Percentiles rank a stretch among this genome's conserved stretches.
phyloP scores from a whole-genome alignment of 176 grass and related monocot species.

The Coix lacrymajobi region DNA sequence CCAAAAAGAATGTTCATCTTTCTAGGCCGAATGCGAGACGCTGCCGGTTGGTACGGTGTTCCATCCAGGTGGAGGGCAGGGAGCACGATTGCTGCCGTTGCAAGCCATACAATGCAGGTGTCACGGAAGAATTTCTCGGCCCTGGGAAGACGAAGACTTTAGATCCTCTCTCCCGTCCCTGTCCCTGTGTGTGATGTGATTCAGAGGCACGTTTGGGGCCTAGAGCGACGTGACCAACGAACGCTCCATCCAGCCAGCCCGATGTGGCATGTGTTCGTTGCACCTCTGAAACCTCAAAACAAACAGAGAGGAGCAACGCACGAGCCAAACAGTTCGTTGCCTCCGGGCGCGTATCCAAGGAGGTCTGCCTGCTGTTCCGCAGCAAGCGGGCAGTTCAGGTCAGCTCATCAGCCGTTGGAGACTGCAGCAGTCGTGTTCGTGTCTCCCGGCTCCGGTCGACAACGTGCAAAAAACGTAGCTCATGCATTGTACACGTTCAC shows the following conservation, averaged over 20 bases:
- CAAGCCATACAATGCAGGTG: conserved; percentile 22
- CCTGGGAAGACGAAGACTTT: not conserved
- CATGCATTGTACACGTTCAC: conserved; percentile 13
- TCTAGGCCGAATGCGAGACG: conserved; percentile 6
- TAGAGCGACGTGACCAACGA: not conserved
- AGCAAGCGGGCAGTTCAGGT: not conserved
- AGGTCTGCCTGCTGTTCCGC: conserved; percentile 15
- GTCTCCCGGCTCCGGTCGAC: conserved; percentile 28
- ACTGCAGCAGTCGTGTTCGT: conserved; percentile 5
- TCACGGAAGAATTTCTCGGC: conserved; percentile 31
- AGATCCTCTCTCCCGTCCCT: conserved; percentile 18
- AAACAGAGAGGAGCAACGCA: not conserved
- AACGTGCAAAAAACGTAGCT: not conserved
- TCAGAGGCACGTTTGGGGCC: conserved; percentile 12
- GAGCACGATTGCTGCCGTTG: conserved; percentile 9
- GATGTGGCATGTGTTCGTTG: conserved; percentile 27
- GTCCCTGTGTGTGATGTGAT: conserved; percentile 28
- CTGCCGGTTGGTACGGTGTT: not conserved
- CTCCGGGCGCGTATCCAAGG: conserved; percentile 16
- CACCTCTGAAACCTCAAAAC: conserved; percentile 13
- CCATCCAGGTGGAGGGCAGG: conserved; percentile 4
- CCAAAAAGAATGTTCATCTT: conserved; percentile 17
- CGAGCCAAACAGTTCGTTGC: not conserved
- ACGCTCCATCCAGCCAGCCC: not conserved
- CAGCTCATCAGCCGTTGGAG: not conserved